Percentiles rank a stretch among this genome's conserved stretches.
These are phyloP conservation scores for Candida wancherniae DNA, from an alignment of 805 yeast genomes.

Conservation along the genomic window DNA sequence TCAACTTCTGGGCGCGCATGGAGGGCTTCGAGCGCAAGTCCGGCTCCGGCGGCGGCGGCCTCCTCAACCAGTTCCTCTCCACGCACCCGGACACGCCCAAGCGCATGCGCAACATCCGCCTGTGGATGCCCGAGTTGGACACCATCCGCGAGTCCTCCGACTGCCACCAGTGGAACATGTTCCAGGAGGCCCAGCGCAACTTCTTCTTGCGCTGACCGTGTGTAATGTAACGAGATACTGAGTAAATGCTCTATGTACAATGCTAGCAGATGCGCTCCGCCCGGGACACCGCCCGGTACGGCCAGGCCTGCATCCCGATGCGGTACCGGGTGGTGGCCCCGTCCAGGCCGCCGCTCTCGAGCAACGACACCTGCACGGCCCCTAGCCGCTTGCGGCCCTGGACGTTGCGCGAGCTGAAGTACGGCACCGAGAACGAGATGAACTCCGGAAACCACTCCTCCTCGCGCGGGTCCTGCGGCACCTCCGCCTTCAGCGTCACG, in stretches of 20 bases:
- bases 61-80: constrained; percentile 60
- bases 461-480: too few species aligned
- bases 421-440: constrained; percentile 33
- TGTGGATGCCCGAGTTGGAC: constrained; percentile 63
- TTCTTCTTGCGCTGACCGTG: constrained; percentile 11
- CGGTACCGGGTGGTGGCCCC: constrained; percentile 1
- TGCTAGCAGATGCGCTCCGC: constrained; percentile 4
- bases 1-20: constrained; percentile 83
- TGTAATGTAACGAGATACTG: too few species aligned
- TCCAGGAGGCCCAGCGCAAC: constrained; percentile 13
- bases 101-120: constrained; percentile 61
- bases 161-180: constrained; percentile 25
- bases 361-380: constrained; percentile 27
- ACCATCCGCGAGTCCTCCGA: constrained; percentile 37
- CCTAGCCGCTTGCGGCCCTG: constrained; percentile 25
- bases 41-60: constrained; percentile 10
- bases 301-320: constrained; percentile 13
- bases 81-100: constrained; percentile 86
- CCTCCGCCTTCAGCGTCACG: constrained; percentile 18
- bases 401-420: constrained; percentile 20
- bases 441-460: constrained; percentile 15
- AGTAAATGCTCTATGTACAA: too few species aligned
- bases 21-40: constrained; percentile 26
- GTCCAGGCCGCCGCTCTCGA: too few species aligned
- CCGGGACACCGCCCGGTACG: constrained; percentile 6